A percentile compares a stretch with the other conserved stretches of the same genome.
These are phyloP conservation scores for Pleurotus tuber-regium DNA, from an alignment of 768 basidiomycete genomes.

Conservation along the genomic window DNA sequence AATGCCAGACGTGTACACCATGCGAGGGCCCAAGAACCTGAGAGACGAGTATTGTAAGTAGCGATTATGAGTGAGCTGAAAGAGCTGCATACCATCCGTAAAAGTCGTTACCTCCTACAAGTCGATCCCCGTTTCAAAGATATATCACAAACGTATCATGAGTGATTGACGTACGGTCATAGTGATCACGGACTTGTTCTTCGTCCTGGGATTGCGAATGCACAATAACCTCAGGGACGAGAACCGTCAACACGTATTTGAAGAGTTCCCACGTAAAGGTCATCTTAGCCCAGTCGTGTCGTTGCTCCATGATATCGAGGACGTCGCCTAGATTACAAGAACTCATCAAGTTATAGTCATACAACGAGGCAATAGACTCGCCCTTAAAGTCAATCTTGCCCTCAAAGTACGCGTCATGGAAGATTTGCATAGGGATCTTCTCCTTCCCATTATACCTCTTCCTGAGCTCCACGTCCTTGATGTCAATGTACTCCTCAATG, in stretches of 20 bases:
- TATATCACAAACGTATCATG: background rate
- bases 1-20: constrained; percentile 97
- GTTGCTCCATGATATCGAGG: constrained; percentile 88
- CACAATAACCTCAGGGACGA: constrained; percentile 91
- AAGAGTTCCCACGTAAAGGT: constrained; percentile 88
- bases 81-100: constrained; percentile 66
- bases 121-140: no score
- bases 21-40: constrained; percentile 92
- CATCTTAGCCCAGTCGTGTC: constrained; percentile 96
- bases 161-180: constrained; percentile 66
- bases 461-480: constrained; percentile 83
- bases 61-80: background rate
- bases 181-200: constrained; percentile 93
- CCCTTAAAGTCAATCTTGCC: constrained; percentile 96
- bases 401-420: constrained; percentile 97
- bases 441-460: constrained; percentile 75
- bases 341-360: background rate
- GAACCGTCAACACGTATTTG: constrained; percentile 84
- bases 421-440: constrained; percentile 97
- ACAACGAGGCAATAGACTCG: constrained; percentile 29
- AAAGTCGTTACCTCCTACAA: constrained; percentile 87
- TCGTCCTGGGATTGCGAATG: constrained; percentile 93
- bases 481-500: constrained; percentile 87
- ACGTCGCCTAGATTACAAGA: constrained; percentile 67
- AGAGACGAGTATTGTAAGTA: background rate